Evolutionary conservation across 306 rosid species (phyloP).

Genomic region (Trifolium dubium): DNA sequence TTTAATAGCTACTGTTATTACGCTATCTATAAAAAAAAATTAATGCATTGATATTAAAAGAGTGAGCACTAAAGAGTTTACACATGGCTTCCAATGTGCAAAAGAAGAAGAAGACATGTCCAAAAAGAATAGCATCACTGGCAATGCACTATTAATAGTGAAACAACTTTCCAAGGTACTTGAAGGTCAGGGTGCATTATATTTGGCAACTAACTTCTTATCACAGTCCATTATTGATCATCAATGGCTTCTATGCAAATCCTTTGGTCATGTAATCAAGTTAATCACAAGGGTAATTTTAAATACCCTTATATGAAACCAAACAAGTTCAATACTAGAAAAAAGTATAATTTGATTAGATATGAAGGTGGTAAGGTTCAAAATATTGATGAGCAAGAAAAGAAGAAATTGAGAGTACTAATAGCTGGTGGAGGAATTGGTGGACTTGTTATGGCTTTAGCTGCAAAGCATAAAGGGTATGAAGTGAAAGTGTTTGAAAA

Average conservation of each 20-base stretch:
- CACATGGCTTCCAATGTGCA: conserved; percentile 13
- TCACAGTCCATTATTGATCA: too few relatives aligned
- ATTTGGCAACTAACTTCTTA: too few relatives aligned
- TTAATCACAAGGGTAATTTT: conserved; percentile 7
- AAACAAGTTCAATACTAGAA: conserved; percentile 3
- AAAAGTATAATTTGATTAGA: conserved; percentile 1
- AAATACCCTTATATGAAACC: not conserved
- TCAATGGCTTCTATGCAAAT: conserved; percentile 43
- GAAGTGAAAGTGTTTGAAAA: conserved; percentile 53
- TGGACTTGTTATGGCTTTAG: conserved; percentile 52
- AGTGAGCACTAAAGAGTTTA: not conserved
- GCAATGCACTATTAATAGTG: conserved; percentile 14
- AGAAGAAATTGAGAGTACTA: conserved; percentile 37
- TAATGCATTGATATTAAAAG: not conserved
- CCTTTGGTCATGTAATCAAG: conserved; percentile 28
- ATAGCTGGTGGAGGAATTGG: conserved; percentile 57
- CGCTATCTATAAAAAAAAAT: too few relatives aligned
- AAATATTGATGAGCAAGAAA: conserved; percentile 35
- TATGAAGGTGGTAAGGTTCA: conserved; percentile 33
- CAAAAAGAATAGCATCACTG: not conserved
- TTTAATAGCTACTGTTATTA: too few relatives aligned
- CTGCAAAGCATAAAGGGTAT: conserved; percentile 49
- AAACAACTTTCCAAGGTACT: not conserved
- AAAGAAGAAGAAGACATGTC: not conserved
- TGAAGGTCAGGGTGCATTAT: too few relatives aligned